Percentiles rank a stretch among this genome's conserved stretches.
These are phyloP conservation scores for Apiospora kogelbergensis DNA, from an alignment of 2,329 filamentous ascomycete species.

Conservation along the genomic window DNA sequence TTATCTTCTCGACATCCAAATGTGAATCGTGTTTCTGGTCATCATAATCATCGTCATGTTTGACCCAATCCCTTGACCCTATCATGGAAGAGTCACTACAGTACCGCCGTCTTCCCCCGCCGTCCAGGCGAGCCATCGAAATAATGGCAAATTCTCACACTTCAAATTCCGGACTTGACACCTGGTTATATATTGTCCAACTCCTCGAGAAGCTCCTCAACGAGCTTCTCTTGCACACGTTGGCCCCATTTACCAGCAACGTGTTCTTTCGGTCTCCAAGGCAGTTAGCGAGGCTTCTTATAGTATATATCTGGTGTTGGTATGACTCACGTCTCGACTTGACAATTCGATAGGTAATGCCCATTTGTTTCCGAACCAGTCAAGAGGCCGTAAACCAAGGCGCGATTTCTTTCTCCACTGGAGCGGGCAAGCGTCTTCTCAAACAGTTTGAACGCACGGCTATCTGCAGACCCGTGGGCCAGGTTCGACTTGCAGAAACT, in stretches of 20 bases:
- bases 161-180: too few relatives aligned
- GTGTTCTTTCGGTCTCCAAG: neutral
- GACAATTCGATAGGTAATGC: conserved; percentile 40
- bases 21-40: too few relatives aligned
- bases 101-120: too few relatives aligned
- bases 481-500: conserved; percentile 52
- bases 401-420: conserved; percentile 48
- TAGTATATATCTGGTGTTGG: neutral
- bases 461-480: neutral
- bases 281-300: neutral
- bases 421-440: conserved; percentile 37
- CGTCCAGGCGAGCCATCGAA: too few relatives aligned
- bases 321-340: neutral
- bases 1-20: too few relatives aligned
- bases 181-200: neutral
- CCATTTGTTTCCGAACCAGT: conserved; percentile 44
- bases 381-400: conserved; percentile 36
- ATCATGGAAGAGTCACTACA: too few relatives aligned
- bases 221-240: neutral
- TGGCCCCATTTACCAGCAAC: neutral
- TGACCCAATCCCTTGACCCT: too few relatives aligned
- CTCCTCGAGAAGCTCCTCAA: neutral
- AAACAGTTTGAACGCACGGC: neutral
- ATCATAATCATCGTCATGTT: too few relatives aligned
- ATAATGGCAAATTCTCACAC: too few relatives aligned